Conservation (phyloP, 345 rosid species). For the Raphanus raphanistrum region DNA sequence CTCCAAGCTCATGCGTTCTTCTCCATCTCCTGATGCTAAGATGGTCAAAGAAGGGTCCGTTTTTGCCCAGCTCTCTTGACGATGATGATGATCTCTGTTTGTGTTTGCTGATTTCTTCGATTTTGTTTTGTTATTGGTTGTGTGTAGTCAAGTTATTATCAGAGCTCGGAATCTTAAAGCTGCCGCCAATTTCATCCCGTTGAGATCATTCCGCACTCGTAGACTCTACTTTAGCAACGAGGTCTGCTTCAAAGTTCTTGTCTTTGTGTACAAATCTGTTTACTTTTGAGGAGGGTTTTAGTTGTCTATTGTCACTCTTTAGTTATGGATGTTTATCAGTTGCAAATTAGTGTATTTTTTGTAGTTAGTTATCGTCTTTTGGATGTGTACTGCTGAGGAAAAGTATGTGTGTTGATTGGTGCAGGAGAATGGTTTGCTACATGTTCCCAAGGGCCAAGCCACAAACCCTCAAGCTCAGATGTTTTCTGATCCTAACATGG, state of each 20-base stretch:
- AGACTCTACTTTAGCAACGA: constrained; percentile 81
- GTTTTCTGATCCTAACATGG: constrained; percentile 99
- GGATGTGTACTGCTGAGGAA: not conserved
- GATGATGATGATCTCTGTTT: not conserved
- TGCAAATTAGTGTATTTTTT: not conserved
- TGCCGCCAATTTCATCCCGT: constrained; percentile 84
- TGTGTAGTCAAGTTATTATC: constrained; percentile 68
- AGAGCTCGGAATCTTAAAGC: constrained; percentile 89
- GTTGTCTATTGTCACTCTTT: not conserved
- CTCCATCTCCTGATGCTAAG: constrained; percentile 79
- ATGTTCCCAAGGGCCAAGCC: constrained; percentile 82
- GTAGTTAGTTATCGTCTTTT: not conserved
- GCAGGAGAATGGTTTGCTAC: constrained; percentile 90
- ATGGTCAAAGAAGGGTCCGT: constrained; percentile 81
- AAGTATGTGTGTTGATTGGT: constrained; percentile 12
- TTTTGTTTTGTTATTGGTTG: not conserved
- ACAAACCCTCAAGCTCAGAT: constrained; percentile 93
- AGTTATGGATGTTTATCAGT: not conserved
- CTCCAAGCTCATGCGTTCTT: constrained; percentile 80
- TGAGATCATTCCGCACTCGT: constrained; percentile 84
- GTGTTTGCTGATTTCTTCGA: constrained; percentile 9
- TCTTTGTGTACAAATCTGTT: not conserved
- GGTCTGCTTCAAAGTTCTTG: constrained; percentile 41
- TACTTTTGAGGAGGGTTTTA: not conserved
- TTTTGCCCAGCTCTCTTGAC: not conserved